Evolutionary conservation across 1,284 basidiomycete species (phyloP).

Genomic region (Marasmius oreades): DNA sequence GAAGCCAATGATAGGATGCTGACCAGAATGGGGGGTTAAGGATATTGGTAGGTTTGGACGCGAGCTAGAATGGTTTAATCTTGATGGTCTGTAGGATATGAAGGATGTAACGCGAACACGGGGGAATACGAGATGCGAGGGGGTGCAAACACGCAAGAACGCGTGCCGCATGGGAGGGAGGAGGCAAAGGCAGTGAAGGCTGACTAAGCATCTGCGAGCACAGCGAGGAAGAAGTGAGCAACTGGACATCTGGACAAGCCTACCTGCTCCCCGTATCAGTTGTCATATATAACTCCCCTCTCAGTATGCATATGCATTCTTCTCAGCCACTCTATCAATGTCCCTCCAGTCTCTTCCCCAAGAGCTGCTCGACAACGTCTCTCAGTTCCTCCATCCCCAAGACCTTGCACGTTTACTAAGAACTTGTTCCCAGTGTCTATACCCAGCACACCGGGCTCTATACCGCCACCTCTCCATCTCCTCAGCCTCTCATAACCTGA

Average conservation of each 20-base stretch:
- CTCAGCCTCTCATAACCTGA: slow-evolving; percentile 39
- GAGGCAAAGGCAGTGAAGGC: neutral
- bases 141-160: neutral
- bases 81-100: slow-evolving; percentile 18
- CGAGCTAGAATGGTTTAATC: neutral
- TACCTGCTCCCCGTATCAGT: neutral
- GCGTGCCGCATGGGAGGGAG: neutral
- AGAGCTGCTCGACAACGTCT: slow-evolving; percentile 52
- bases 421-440: slow-evolving; percentile 38
- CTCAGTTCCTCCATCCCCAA: slow-evolving; percentile 27
- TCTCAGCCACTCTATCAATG: slow-evolving; percentile 24
- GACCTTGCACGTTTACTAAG: slow-evolving; percentile 47
- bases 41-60: neutral
- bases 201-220: neutral
- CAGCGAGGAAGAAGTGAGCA: neutral
- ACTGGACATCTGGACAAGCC: neutral
- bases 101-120: slow-evolving; percentile 14
- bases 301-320: neutral
- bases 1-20: slow-evolving; percentile 15
- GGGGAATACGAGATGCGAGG: neutral
- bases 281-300: neutral
- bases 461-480: slow-evolving; percentile 55
- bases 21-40: slow-evolving; percentile 23
- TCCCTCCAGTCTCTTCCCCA: slow-evolving; percentile 40
- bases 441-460: slow-evolving; percentile 54